These are phyloP conservation scores for Casuarina cunninghamiana DNA, from an alignment of 306 rosid genomes.

Conservation along the genomic window DNA sequence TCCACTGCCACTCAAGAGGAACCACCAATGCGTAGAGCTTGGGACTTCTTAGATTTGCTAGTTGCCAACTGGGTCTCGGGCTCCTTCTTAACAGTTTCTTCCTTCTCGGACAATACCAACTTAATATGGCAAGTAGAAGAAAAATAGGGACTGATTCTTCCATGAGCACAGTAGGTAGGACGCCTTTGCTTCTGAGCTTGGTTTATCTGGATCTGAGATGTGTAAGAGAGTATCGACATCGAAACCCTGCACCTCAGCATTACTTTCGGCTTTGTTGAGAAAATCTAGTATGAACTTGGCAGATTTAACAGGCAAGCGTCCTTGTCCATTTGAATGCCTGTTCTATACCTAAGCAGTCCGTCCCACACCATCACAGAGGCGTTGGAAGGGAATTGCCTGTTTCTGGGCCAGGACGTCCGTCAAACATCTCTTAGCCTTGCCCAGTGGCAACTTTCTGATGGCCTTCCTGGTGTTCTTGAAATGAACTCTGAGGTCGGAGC, in stretches of 20 bases:
- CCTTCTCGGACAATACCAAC: slow-evolving; percentile 77
- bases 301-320: slow-evolving; percentile 93
- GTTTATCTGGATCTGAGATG: slow-evolving; percentile 87
- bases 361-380: slow-evolving; percentile 88
- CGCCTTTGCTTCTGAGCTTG: slow-evolving; percentile 93
- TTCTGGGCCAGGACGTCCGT: slow-evolving; percentile 92
- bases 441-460: slow-evolving; percentile 71
- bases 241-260: slow-evolving; percentile 93
- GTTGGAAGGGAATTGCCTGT: slow-evolving; percentile 89
- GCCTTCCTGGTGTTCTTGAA: slow-evolving; percentile 95
- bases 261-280: slow-evolving; percentile 47
- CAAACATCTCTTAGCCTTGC: slow-evolving; percentile 78
- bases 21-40: slow-evolving; percentile 61
- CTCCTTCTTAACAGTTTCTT: slow-evolving; percentile 90
- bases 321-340: slow-evolving; percentile 93
- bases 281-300: slow-evolving; percentile 67
- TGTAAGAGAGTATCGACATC: slow-evolving; percentile 72
- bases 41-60: slow-evolving; percentile 68
- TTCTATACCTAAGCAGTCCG: slow-evolving; percentile 89
- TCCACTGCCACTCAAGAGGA: slow-evolving; percentile 48
- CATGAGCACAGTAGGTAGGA: slow-evolving; percentile 88
- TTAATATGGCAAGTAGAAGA: slow-evolving; percentile 98
- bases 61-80: slow-evolving; percentile 77
- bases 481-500: slow-evolving; percentile 86
- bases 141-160: slow-evolving; percentile 93